Conservation (phyloP, 352 stramenopile species). For the Phytophthora sojae region DNA sequence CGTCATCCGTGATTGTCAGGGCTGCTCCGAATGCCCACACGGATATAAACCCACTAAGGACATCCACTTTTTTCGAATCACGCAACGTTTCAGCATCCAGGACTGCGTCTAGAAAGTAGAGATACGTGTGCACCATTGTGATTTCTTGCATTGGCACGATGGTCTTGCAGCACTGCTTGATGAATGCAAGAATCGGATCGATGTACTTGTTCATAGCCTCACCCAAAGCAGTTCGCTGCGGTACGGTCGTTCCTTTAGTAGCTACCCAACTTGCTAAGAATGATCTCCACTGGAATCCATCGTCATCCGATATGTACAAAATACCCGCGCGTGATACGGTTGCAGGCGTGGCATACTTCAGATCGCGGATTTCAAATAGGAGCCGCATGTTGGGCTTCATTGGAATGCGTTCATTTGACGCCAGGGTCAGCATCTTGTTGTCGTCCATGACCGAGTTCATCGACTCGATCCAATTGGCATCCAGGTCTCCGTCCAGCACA, state of each 20-base stretch:
- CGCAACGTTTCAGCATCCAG: conserved; percentile 75
- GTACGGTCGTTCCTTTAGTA: conserved; percentile 65
- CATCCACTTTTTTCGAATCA: conserved; percentile 75
- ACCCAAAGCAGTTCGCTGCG: conserved; percentile 60
- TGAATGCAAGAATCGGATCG: conserved; percentile 83
- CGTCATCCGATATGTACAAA: conserved; percentile 93
- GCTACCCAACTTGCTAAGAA: conserved; percentile 93
- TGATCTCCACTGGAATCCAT: conserved; percentile 93
- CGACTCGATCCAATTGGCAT: conserved; percentile 91
- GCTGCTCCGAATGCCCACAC: conserved; percentile 94
- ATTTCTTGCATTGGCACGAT: conserved; percentile 94
- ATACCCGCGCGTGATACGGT: conserved; percentile 96
- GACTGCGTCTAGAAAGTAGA: conserved; percentile 93
- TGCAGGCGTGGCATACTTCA: conserved; percentile 94
- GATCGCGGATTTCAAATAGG: conserved; percentile 96
- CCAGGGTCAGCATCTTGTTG: conserved; percentile 91
- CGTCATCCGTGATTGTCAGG: conserved; percentile 92
- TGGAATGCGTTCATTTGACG: conserved; percentile 96
- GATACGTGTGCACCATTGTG: conserved; percentile 89
- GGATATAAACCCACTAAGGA: conserved; percentile 92
- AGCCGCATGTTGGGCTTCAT: conserved; percentile 95
- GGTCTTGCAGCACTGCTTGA: conserved; percentile 86
- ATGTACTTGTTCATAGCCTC: conserved; percentile 91
- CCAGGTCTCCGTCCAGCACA: conserved; percentile 92
- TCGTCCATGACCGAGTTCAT: conserved; percentile 94